Percentiles rank a stretch among this genome's conserved stretches.
Evolutionary conservation across 768 basidiomycete species (phyloP).

Genomic region (Lactarius akahatsu): DNA sequence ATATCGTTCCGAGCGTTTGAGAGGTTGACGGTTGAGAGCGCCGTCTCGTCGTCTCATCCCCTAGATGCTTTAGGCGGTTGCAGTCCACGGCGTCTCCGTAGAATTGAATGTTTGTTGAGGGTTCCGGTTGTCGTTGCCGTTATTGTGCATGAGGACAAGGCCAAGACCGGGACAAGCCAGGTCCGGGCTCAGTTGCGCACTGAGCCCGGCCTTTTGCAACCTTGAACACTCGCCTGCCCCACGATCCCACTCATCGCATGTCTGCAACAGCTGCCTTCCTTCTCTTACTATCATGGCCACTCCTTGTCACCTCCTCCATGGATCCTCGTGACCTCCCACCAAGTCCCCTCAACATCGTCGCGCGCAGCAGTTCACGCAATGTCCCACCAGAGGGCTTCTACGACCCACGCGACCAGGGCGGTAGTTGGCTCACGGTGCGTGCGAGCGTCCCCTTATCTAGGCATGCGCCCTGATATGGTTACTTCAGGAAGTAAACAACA

Average conservation of each 20-base stretch:
- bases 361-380: constrained; percentile 27
- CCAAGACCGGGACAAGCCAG: background rate
- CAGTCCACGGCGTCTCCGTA: background rate
- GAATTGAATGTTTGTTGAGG: background rate
- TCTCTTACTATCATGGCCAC: constrained; percentile 37
- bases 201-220: background rate
- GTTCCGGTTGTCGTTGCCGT: background rate
- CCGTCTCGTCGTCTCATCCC: background rate
- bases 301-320: constrained; percentile 28
- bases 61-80: too few relatives aligned
- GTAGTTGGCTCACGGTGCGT: constrained; percentile 71
- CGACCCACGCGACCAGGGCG: constrained; percentile 55
- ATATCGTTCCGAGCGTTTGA: background rate
- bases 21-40: background rate
- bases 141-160: background rate
- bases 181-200: background rate
- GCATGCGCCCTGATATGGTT: background rate
- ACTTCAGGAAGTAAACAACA: constrained; percentile 8
- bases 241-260: constrained; percentile 33
- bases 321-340: constrained; percentile 24
- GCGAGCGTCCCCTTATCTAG: constrained; percentile 6
- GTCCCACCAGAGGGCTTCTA: constrained; percentile 59
- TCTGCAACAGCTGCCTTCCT: constrained; percentile 32
- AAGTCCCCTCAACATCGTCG: constrained; percentile 28
- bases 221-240: constrained; percentile 17